phyloP scores from a whole-genome alignment of 208 protist genomes.

The Trypanosoma cruzi region DNA sequence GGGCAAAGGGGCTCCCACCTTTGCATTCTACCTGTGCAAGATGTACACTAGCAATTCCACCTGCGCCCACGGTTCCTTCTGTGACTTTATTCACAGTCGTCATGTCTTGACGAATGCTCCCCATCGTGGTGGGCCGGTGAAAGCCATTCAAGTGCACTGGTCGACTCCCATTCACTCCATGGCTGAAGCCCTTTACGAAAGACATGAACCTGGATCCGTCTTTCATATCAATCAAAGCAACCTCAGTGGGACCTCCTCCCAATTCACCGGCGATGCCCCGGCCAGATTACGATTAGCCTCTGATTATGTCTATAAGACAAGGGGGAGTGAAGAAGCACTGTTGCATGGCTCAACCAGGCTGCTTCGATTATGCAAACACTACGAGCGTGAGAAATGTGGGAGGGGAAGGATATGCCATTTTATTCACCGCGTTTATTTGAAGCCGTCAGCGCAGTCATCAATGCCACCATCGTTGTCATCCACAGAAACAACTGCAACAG shows the following conservation, averaged over 20 bases:
- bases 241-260: constrained; percentile 13
- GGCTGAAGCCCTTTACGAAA: constrained; percentile 38
- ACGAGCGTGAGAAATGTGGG: constrained; percentile 64
- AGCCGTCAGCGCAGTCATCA: neutral
- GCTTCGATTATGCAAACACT: constrained; percentile 74
- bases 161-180: constrained; percentile 38
- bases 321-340: constrained; percentile 48
- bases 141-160: constrained; percentile 56
- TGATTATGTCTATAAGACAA: constrained; percentile 55
- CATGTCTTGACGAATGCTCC: constrained; percentile 27
- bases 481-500: too few relatives aligned
- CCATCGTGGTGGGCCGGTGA: constrained; percentile 25
- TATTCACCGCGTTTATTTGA: constrained; percentile 56
- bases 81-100: constrained; percentile 74
- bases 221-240: constrained; percentile 47
- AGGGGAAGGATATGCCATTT: constrained; percentile 61
- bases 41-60: constrained; percentile 38
- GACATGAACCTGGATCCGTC: constrained; percentile 39
- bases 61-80: constrained; percentile 49
- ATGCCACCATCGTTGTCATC: neutral
- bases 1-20: constrained; percentile 38
- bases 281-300: constrained; percentile 22
- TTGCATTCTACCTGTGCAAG: constrained; percentile 69
- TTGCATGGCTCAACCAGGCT: constrained; percentile 29
- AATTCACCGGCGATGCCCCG: neutral